A percentile compares a stretch with the other conserved stretches of the same genome.
phyloP scores from a whole-genome alignment of 1,139 yeast species.

The Protomyces gravidus region DNA sequence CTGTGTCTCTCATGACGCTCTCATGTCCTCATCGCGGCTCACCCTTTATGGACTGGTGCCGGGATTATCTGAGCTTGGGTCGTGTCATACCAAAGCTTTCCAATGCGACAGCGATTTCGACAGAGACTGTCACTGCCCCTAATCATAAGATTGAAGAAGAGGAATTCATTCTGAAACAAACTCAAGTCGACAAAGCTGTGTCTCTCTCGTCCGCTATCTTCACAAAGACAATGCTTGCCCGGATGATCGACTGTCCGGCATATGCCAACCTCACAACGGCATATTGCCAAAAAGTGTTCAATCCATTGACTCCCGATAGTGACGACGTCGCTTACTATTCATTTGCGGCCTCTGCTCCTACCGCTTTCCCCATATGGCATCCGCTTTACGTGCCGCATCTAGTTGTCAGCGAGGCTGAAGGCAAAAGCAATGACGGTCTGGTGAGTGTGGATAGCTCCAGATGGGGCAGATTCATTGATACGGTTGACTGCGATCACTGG shows the following conservation, averaged over 20 bases:
- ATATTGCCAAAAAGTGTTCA: constrained; percentile 51
- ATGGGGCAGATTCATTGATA: constrained; percentile 83
- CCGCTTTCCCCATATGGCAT: constrained; percentile 30
- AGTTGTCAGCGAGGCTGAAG: constrained; percentile 30
- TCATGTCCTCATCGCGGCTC: constrained; percentile 89
- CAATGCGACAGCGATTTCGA: constrained; percentile 16
- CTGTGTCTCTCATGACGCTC: constrained; percentile 71
- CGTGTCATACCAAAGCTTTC: constrained; percentile 27
- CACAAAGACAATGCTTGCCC: constrained; percentile 32
- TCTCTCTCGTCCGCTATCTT: constrained; percentile 29
- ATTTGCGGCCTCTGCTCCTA: constrained; percentile 57
- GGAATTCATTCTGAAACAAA: constrained; percentile 11
- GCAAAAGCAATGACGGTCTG: constrained; percentile 70
- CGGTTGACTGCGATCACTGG: constrained; percentile 75
- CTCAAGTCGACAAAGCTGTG: constrained; percentile 23
- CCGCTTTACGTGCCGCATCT: constrained; percentile 30
- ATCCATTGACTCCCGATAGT: constrained; percentile 50
- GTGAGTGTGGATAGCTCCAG: constrained; percentile 71
- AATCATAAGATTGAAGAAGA: constrained; percentile 19
- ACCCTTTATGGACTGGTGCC: constrained; percentile 66
- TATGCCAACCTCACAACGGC: constrained; percentile 50
- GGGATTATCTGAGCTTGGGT: constrained; percentile 31
- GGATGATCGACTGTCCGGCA: constrained; percentile 39
- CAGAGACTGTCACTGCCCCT: constrained; percentile 24
- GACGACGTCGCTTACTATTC: constrained; percentile 70